phyloP scores from a whole-genome alignment of 495 filamentous ascomycete genomes.

The Penicillium flavigenum region DNA sequence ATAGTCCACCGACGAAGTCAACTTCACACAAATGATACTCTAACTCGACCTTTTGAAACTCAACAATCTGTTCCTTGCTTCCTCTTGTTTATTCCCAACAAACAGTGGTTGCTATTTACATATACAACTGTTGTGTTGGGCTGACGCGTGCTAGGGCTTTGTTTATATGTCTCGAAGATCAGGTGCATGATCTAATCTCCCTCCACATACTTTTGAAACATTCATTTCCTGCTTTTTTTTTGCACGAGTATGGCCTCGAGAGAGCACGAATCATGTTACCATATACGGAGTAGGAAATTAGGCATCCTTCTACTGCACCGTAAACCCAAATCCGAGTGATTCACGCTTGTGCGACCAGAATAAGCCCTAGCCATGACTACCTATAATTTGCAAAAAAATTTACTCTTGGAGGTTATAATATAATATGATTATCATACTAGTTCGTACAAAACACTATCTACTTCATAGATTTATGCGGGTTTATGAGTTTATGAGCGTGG shows the following conservation, averaged over 20 bases:
- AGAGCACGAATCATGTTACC: not conserved
- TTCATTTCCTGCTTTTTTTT: slow-evolving; percentile 3
- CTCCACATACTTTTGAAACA: slow-evolving; percentile 1
- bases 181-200: slow-evolving; percentile 9
- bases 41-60: not conserved
- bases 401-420: not conserved
- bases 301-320: not conserved
- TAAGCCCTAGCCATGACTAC: not conserved
- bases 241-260: not conserved
- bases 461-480: not conserved
- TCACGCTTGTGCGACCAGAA: not conserved
- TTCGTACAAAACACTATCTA: not conserved
- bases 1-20: not conserved
- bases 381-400: not conserved
- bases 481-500: not conserved
- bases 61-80: not conserved
- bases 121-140: not conserved
- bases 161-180: not conserved
- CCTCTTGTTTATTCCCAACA: not conserved
- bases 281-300: not conserved
- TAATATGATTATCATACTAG: not conserved
- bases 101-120: not conserved
- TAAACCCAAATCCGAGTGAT: not conserved
- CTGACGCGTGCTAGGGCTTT: not conserved
- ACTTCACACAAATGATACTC: not conserved